Evolutionary conservation across 1,284 basidiomycete species (phyloP).

Genomic region (Mycena sp.): DNA sequence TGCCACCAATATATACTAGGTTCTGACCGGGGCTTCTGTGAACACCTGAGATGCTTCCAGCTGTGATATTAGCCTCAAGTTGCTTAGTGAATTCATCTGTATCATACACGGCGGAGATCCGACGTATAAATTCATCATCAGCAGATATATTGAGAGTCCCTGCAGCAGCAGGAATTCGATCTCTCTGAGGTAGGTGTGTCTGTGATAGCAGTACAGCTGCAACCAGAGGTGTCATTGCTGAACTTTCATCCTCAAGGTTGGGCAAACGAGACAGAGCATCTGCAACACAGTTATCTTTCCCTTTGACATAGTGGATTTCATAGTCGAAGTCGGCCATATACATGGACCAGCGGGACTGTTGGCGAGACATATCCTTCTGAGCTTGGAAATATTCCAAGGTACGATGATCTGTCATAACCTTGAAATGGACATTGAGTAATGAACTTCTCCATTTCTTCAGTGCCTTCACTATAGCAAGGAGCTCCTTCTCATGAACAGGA

Average conservation of each 20-base stretch:
- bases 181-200: constrained; percentile 9
- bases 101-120: constrained; percentile 16
- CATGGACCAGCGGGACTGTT: background rate
- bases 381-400: background rate
- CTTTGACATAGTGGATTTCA: background rate
- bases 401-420: background rate
- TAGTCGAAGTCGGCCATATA: background rate
- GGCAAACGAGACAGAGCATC: background rate
- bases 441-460: constrained; percentile 37
- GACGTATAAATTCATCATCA: constrained; percentile 16
- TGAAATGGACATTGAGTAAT: constrained; percentile 33
- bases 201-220: background rate
- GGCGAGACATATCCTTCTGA: background rate
- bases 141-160: constrained; percentile 16
- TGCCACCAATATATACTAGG: constrained; percentile 8
- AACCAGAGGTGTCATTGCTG: background rate
- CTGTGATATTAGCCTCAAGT: constrained; percentile 2
- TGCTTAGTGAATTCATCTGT: constrained; percentile 16
- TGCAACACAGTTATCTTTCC: background rate
- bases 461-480: constrained; percentile 7
- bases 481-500: too few species aligned
- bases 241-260: background rate
- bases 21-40: constrained; percentile 11
- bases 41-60: constrained; percentile 7
- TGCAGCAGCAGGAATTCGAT: constrained; percentile 12